Evolutionary conservation across 495 filamentous ascomycete species (phyloP).

Genomic region (Aspergillus wentii): DNA sequence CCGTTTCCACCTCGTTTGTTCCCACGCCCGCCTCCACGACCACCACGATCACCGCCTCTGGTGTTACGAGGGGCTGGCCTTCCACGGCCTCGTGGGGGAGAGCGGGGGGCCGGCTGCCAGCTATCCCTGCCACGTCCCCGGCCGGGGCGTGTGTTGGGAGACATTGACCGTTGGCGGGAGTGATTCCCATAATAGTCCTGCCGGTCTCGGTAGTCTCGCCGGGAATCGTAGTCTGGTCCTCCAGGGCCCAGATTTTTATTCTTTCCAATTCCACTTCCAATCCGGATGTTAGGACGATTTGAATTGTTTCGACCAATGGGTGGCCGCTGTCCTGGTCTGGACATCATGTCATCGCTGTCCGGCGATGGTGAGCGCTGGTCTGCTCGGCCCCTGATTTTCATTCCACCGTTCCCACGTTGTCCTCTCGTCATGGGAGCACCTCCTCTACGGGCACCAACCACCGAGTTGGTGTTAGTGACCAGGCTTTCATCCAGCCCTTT

Average conservation of each 20-base stretch:
- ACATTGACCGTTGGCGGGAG: slow-evolving; percentile 21
- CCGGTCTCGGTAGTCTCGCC: slow-evolving; percentile 12
- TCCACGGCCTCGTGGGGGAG: slow-evolving; percentile 8
- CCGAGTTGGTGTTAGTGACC: slow-evolving; percentile 34
- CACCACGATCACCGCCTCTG: slow-evolving; percentile 8
- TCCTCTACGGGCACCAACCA: slow-evolving; percentile 6
- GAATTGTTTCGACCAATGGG: slow-evolving; percentile 14
- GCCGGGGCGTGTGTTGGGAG: slow-evolving; percentile 14
- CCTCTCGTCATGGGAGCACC: slow-evolving; percentile 3
- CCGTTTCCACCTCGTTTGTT: slow-evolving; percentile 11
- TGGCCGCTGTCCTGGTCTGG: slow-evolving; percentile 14
- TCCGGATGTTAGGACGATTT: slow-evolving; percentile 24
- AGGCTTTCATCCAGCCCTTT: slow-evolving; percentile 26
- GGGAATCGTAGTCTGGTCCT: slow-evolving; percentile 2
- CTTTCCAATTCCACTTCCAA: slow-evolving; percentile 19
- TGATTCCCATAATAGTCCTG: slow-evolving; percentile 14
- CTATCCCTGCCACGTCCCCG: slow-evolving; percentile 17
- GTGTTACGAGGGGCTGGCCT: slow-evolving; percentile 2
- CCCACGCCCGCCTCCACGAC: slow-evolving; percentile 15
- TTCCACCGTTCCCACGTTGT: slow-evolving; percentile 17
- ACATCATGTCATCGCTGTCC: slow-evolving; percentile 26
- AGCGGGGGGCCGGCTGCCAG: slow-evolving; percentile 13
- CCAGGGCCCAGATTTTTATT: slow-evolving; percentile 11
- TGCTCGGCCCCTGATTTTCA: slow-evolving; percentile 22
- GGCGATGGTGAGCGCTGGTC: slow-evolving; percentile 17